Evolutionary conservation across 2,329 filamentous ascomycete genomes (phyloP), one percentile per base, ranked within the genome.

Genomic region (Stylonectria norvegica): DNA sequence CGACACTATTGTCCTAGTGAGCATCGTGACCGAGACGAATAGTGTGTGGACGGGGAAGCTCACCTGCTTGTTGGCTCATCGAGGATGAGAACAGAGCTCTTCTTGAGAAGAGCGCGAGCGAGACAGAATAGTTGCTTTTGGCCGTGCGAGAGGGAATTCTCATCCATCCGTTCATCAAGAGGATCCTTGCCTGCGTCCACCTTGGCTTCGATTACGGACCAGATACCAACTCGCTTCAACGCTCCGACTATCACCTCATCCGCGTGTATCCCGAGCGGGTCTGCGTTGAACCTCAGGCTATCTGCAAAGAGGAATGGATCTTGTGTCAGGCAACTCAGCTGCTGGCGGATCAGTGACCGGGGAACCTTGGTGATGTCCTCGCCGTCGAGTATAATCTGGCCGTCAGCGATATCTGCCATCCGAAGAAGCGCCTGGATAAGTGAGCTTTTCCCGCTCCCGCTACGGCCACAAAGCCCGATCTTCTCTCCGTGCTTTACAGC

Each of bases 251-350:
- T 70, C 1, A 58, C 58, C 2, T 64, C 62, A 34, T 78, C 68
- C 1, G 63, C 59, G 30, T 59, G 58, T 5, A 51, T 50, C 0
- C 48, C 49, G 1, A 59, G 51, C 0, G 75, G 75, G 43, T 78
- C 73, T 1, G 72, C 59, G 33, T 79, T 80, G n/a, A 63, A 60
- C 1, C 72, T 66, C 1, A 80, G 59, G 0, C 62, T 72, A 12
- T 72, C 72, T 2, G 66, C 65, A 17, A 79, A 64, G 14, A 76
- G 64, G 38, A 77, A 68, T 0, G 72, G 66, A 22, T 79, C 76
- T 57, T 79, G 76, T 0, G 76, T 71, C 5, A 78, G 55, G 6
- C 67, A 68, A 28, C 70, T 70, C 8, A 78, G 55, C 4, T 48
- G 50, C 9, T 58, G 45, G 7, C 63, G 61, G 15, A 63, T 41